Evolutionary conservation across 305 asterid genomes (phyloP).

Genomic region (Fraxinus dipetala): DNA sequence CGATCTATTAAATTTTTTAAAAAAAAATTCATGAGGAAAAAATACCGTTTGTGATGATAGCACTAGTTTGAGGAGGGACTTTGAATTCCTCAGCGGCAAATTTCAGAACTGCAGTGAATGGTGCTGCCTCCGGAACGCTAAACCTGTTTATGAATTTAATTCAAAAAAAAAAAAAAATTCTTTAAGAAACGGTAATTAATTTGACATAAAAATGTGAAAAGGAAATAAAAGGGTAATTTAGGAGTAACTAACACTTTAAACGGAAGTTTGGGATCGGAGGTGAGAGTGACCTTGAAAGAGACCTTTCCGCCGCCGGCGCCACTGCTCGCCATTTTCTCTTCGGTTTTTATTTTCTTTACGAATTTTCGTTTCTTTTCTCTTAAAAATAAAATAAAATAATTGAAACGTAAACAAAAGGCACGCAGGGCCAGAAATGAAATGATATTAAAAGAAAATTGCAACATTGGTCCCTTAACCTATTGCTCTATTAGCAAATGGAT

Average conservation of each 20-base stretch:
- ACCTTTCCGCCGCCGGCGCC: slow-evolving; percentile 78
- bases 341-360: not conserved
- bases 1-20: too few relatives aligned
- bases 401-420: not conserved
- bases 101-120: not conserved
- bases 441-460: not conserved
- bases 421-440: not conserved
- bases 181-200: not conserved
- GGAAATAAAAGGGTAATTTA: not conserved
- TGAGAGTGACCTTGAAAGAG: slow-evolving; percentile 84
- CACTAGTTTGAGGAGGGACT: slow-evolving; percentile 60
- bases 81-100: not conserved
- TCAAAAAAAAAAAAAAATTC: not conserved
- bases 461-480: not conserved
- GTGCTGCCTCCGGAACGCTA: not conserved
- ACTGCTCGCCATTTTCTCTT: slow-evolving; percentile 59
- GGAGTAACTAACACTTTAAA: slow-evolving; percentile 73
- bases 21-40: too few relatives aligned
- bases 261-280: slow-evolving; percentile 96
- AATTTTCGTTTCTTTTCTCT: not conserved
- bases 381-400: not conserved
- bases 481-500: not conserved
- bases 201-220: not conserved
- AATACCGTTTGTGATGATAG: slow-evolving; percentile 33
- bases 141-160: slow-evolving; percentile 29